Evolutionary conservation across 768 basidiomycete species (phyloP).

Genomic region (Phanerochaete sordida): DNA sequence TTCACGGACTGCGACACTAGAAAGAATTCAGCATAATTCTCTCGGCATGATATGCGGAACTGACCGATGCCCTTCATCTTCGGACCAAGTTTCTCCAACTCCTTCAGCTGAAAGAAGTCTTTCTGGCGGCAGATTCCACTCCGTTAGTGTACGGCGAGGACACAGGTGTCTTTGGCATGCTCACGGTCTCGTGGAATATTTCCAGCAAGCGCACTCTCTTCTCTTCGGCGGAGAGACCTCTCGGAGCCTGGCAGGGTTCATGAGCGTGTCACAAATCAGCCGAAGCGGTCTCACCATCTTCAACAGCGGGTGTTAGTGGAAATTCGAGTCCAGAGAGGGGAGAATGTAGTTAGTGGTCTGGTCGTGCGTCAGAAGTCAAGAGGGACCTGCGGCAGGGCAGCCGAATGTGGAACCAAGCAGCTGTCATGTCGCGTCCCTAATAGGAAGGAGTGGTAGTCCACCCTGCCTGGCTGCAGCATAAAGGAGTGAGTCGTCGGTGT

Average conservation of each 20-base stretch:
- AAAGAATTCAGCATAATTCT: neutral
- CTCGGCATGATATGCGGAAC: slow-evolving; percentile 3
- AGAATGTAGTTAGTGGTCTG: too few species aligned
- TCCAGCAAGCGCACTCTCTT: slow-evolving; percentile 87
- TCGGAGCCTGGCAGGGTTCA: slow-evolving; percentile 75
- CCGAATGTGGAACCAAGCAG: too few species aligned
- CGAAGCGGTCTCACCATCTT: too few species aligned
- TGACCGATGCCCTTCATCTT: slow-evolving; percentile 90
- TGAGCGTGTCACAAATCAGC: too few species aligned
- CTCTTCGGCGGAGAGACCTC: slow-evolving; percentile 87
- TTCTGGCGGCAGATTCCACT: slow-evolving; percentile 43
- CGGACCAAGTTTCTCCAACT: slow-evolving; percentile 84
- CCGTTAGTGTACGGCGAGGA: neutral
- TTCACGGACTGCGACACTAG: slow-evolving; percentile 89
- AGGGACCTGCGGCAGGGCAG: too few species aligned
- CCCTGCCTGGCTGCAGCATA: too few species aligned
- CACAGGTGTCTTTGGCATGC: neutral
- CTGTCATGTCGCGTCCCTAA: too few species aligned
- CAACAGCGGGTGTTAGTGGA: too few species aligned
- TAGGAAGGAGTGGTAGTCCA: too few species aligned
- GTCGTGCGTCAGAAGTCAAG: too few species aligned
- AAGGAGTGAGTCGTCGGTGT: too few species aligned
- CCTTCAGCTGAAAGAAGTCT: slow-evolving; percentile 90
- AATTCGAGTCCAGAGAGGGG: too few species aligned
- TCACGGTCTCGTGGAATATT: slow-evolving; percentile 89